A percentile compares a stretch with the other conserved stretches of the same genome.
Evolutionary conservation across 768 basidiomycete species (phyloP).

Genomic region (Pleurotus eryngii): DNA sequence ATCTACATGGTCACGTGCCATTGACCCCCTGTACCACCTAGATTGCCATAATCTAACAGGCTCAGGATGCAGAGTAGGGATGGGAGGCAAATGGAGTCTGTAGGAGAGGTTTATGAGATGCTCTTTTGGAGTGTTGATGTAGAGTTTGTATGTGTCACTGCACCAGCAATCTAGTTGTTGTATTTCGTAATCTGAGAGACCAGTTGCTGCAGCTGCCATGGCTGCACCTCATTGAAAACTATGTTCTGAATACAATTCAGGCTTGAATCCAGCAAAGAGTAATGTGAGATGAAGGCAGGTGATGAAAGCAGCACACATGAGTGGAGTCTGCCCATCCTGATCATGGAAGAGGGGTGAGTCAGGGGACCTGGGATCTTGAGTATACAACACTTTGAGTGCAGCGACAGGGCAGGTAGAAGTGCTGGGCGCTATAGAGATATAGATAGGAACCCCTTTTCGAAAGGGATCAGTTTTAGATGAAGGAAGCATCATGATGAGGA

Average conservation of each 20-base stretch:
- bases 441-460: not conserved
- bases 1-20: too few species aligned
- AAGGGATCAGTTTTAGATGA: too few species aligned
- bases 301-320: not conserved
- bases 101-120: not conserved
- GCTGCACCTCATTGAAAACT: not conserved
- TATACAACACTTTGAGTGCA: too few species aligned
- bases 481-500: too few species aligned
- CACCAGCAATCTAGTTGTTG: constrained; percentile 6
- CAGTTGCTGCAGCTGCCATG: not conserved
- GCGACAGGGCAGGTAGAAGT: constrained; percentile 10
- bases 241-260: not conserved
- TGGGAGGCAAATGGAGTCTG: not conserved
- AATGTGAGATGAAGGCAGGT: not conserved
- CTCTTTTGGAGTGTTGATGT: constrained; percentile 2
- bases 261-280: not conserved
- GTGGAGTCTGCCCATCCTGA: not conserved
- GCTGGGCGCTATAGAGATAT: constrained; percentile 17
- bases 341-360: not conserved
- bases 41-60: too few species aligned
- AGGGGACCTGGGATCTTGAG: too few species aligned
- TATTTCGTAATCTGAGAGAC: constrained; percentile 5
- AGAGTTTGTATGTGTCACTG: constrained; percentile 8
- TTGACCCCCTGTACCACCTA: too few species aligned
- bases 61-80: not conserved